These are phyloP conservation scores for Agaricales sp. DNA, from an alignment of 1,284 basidiomycete genomes.

Conservation along the genomic window DNA sequence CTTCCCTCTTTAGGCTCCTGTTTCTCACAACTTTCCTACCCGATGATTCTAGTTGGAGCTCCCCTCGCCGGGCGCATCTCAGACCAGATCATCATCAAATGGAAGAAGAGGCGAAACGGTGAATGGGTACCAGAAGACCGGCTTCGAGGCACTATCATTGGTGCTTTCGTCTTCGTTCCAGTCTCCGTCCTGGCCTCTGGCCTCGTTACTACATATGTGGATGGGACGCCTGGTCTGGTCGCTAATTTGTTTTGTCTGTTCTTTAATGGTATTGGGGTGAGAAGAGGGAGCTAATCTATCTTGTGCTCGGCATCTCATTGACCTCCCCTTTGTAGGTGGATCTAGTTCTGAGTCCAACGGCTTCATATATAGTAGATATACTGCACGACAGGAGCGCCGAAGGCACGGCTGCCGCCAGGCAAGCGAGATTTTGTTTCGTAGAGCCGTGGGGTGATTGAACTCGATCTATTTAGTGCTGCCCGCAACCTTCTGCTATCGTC, in stretches of 20 bases:
- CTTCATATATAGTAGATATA: constrained; percentile 12
- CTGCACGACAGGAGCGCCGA: constrained; percentile 14
- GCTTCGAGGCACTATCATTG: constrained; percentile 12
- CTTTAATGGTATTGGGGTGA: constrained; percentile 15
- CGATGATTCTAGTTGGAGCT: constrained; percentile 32
- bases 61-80: constrained; percentile 20
- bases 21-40: neutral
- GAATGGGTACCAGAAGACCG: constrained; percentile 18
- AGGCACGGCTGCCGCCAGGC: constrained; percentile 10
- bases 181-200: constrained; percentile 12
- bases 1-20: neutral
- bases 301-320: neutral
- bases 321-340: constrained; percentile 10
- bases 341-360: constrained; percentile 10
- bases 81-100: constrained; percentile 12
- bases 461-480: neutral
- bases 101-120: constrained; percentile 12
- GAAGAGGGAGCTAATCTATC: neutral
- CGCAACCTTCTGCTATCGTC: neutral
- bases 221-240: constrained; percentile 12
- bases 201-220: constrained; percentile 12
- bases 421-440: too few species aligned
- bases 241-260: constrained; percentile 13
- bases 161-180: constrained; percentile 14
- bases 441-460: too few species aligned